A percentile compares a stretch with the other conserved stretches of the same genome.
These are phyloP conservation scores for Pichia californica DNA, from an alignment of 805 yeast species.

Conservation along the genomic window DNA sequence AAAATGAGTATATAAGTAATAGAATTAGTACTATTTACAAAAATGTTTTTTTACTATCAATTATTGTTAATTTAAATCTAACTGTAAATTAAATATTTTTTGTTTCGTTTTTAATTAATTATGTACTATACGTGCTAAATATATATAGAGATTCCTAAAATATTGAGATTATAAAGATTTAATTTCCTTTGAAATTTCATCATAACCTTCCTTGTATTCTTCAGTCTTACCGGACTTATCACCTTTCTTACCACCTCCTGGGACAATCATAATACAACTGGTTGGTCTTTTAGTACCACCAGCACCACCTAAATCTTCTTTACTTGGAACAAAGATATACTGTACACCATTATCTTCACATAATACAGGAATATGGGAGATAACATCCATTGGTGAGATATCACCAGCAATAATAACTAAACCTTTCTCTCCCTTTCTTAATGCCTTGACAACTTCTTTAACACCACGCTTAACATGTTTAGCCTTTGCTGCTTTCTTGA, in stretches of 20 bases:
- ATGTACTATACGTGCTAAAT: too few species aligned
- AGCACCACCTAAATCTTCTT: slow-evolving; percentile 97
- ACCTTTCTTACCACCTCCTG: slow-evolving; percentile 78
- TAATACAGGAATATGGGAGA: slow-evolving; percentile 93
- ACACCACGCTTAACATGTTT: slow-evolving; percentile 98
- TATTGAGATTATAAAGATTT: slow-evolving; percentile 30
- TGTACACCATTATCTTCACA: slow-evolving; percentile 95
- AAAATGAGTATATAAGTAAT: too few species aligned
- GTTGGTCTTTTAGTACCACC: slow-evolving; percentile 99
- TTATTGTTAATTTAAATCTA: too few species aligned
- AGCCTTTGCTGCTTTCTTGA: slow-evolving; percentile 96
- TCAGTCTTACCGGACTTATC: slow-evolving; percentile 63
- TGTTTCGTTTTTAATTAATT: too few species aligned
- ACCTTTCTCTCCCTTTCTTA: slow-evolving; percentile 97
- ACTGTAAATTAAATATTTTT: too few species aligned
- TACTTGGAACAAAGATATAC: slow-evolving; percentile 89
- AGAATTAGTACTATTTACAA: too few species aligned
- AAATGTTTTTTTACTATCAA: too few species aligned
- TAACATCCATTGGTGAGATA: slow-evolving; percentile 94
- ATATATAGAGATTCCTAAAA: neutral
- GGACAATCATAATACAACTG: slow-evolving; percentile 93
- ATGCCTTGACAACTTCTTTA: slow-evolving; percentile 95
- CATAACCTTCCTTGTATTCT: slow-evolving; percentile 88
- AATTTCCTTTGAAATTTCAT: slow-evolving; percentile 92
- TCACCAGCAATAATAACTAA: slow-evolving; percentile 96